Evolutionary conservation across 345 rosid species (phyloP).

Genomic region (Moringa oleifera): DNA sequence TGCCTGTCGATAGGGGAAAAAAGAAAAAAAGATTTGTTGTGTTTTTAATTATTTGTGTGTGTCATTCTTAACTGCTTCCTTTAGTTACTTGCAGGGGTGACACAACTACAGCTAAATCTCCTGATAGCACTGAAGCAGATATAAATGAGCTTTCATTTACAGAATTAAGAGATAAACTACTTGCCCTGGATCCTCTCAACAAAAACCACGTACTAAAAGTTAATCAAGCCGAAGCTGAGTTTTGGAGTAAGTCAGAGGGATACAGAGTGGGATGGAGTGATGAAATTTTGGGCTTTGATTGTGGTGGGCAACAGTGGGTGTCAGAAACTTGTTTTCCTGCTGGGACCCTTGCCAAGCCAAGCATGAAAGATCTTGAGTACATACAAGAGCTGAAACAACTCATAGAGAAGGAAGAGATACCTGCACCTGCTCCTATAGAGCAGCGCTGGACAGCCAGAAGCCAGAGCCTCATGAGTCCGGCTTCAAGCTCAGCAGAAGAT

Average conservation of each 20-base stretch:
- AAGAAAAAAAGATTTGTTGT: not conserved
- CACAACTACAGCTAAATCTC: constrained; percentile 36
- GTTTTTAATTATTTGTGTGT: no score
- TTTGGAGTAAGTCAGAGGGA: constrained; percentile 95
- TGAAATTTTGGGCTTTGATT: constrained; percentile 95
- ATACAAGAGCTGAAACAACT: constrained; percentile 77
- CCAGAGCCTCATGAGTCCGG: constrained; percentile 84
- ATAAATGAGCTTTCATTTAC: constrained; percentile 73
- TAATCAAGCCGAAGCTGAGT: constrained; percentile 90
- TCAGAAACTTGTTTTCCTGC: constrained; percentile 96
- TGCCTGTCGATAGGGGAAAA: not conserved
- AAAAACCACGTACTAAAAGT: constrained; percentile 71
- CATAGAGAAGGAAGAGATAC: constrained; percentile 70
- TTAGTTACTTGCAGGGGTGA: constrained; percentile 44
- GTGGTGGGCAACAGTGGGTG: constrained; percentile 99
- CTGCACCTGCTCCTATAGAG: constrained; percentile 91
- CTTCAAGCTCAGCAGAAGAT: constrained; percentile 66
- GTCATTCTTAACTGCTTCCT: constrained; percentile 8
- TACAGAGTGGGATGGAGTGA: constrained; percentile 96
- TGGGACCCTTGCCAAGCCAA: constrained; percentile 80
- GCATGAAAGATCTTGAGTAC: constrained; percentile 88
- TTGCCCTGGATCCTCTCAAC: constrained; percentile 90
- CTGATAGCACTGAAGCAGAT: constrained; percentile 39
- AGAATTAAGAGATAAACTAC: constrained; percentile 86
- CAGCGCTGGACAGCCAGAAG: constrained; percentile 94